Conservation (phyloP, 306 rosid species). For the Prinsepia uniflora region DNA sequence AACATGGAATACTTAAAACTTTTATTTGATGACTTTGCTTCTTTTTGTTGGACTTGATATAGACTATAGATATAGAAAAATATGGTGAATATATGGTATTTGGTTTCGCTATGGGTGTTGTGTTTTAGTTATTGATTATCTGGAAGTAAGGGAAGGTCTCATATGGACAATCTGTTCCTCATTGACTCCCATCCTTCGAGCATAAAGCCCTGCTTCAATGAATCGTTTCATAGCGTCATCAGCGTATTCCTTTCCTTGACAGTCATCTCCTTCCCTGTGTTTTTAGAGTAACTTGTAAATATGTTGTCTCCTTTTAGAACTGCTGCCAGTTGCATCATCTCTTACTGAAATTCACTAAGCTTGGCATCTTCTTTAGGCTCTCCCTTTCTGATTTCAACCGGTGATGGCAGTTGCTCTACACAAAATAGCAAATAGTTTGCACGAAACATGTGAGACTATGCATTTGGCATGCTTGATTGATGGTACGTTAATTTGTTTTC, state of each 20-base stretch:
- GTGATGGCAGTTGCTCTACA: constrained; percentile 64
- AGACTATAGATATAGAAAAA: neutral
- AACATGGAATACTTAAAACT: neutral
- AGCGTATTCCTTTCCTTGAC: constrained; percentile 67
- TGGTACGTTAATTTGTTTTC: neutral
- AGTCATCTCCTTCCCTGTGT: constrained; percentile 54
- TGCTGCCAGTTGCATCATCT: constrained; percentile 71
- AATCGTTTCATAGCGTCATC: constrained; percentile 61
- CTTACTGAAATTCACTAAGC: constrained; percentile 77
- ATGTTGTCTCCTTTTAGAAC: constrained; percentile 70
- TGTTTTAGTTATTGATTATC: constrained; percentile 28
- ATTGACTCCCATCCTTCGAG: constrained; percentile 74
- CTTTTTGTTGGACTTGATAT: neutral
- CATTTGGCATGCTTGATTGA: neutral
- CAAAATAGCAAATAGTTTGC: neutral
- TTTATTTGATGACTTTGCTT: neutral
- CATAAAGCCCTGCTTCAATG: constrained; percentile 64
- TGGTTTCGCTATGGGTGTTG: constrained; percentile 18
- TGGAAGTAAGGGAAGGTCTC: constrained; percentile 84
- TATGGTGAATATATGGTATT: neutral
- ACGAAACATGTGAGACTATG: too few species aligned
- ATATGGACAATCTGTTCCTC: constrained; percentile 71
- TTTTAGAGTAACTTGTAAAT: constrained; percentile 58
- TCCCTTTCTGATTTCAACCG: constrained; percentile 41
- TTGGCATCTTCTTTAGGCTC: constrained; percentile 54